Percentiles rank a stretch among this genome's conserved stretches.
Evolutionary conservation across 352 stramenopile genomes (phyloP).

Genomic region (Poterioochromonas sp.): DNA sequence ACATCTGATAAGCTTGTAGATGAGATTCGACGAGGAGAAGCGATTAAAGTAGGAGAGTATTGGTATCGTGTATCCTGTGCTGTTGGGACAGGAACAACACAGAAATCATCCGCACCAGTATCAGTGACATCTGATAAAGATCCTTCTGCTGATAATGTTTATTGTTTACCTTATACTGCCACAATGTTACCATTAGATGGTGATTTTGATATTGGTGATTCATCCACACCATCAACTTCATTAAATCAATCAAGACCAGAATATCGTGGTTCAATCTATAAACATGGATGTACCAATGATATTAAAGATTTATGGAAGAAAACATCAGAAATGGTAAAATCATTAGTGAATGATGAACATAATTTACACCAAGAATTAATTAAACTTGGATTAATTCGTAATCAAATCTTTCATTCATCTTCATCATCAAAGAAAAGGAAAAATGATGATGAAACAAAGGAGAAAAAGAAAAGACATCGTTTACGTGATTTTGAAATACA

Average conservation of each 20-base stretch:
- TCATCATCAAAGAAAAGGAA: neutral
- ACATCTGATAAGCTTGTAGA: slow-evolving; percentile 12
- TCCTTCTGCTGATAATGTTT: slow-evolving; percentile 33
- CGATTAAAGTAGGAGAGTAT: slow-evolving; percentile 27
- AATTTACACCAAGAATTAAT: neutral
- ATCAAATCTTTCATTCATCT: neutral
- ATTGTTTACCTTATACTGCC: neutral
- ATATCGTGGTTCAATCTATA: neutral
- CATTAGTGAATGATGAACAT: neutral
- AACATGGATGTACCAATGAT: slow-evolving; percentile 15
- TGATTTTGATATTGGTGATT: slow-evolving; percentile 11
- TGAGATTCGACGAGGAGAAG: slow-evolving; percentile 34
- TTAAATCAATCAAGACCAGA: too few relatives aligned
- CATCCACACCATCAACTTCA: too few relatives aligned
- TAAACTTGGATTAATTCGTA: neutral
- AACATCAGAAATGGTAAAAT: neutral
- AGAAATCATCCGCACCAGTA: neutral
- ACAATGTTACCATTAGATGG: neutral
- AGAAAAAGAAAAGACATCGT: neutral
- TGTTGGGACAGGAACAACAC: neutral
- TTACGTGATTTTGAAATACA: neutral
- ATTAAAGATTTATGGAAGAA: neutral
- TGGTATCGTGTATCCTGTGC: slow-evolving; percentile 34
- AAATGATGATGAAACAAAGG: neutral
- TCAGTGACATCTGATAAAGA: slow-evolving; percentile 34